Evolutionary conservation across 192 early-diverging fungal genomes (phyloP).

Genomic region (Spinellus fusiger): DNA sequence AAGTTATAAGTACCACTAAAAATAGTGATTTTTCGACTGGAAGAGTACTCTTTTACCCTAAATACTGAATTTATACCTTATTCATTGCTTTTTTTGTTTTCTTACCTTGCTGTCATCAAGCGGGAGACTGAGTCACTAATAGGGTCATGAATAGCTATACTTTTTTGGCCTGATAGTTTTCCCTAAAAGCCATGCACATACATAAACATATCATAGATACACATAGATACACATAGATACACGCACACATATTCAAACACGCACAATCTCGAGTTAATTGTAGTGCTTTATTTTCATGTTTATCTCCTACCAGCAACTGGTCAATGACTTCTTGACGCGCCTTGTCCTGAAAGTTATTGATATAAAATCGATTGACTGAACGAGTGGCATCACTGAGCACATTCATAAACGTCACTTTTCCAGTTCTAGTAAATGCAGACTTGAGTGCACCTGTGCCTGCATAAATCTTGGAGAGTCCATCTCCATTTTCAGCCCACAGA

Average conservation of each 20-base stretch:
- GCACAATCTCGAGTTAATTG: too few relatives aligned
- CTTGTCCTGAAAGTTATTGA: slow-evolving; percentile 96
- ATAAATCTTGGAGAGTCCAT: slow-evolving; percentile 87
- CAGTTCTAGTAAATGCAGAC: slow-evolving; percentile 81
- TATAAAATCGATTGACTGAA: slow-evolving; percentile 87
- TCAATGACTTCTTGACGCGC: slow-evolving; percentile 92
- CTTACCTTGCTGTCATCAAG: slow-evolving; percentile 29
- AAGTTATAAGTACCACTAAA: slow-evolving; percentile 90
- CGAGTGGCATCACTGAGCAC: slow-evolving; percentile 91
- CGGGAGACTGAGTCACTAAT: slow-evolving; percentile 39
- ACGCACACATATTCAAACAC: too few relatives aligned
- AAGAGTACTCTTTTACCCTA: slow-evolving; percentile 56
- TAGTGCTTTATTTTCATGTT: neutral
- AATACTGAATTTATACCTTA: slow-evolving; percentile 20
- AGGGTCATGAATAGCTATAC: slow-evolving; percentile 47
- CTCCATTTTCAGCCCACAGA: slow-evolving; percentile 86
- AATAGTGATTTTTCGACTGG: slow-evolving; percentile 51
- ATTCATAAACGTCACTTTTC: slow-evolving; percentile 78
- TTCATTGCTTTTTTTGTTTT: neutral
- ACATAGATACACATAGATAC: too few relatives aligned
- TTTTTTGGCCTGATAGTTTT: slow-evolving; percentile 40
- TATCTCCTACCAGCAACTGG: slow-evolving; percentile 61
- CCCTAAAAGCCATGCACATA: slow-evolving; percentile 29
- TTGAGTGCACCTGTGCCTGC: slow-evolving; percentile 96
- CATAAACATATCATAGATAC: too few relatives aligned